Base-by-base conservation (phyloP, 345 rosid species). In the Populus simonii region DNA sequence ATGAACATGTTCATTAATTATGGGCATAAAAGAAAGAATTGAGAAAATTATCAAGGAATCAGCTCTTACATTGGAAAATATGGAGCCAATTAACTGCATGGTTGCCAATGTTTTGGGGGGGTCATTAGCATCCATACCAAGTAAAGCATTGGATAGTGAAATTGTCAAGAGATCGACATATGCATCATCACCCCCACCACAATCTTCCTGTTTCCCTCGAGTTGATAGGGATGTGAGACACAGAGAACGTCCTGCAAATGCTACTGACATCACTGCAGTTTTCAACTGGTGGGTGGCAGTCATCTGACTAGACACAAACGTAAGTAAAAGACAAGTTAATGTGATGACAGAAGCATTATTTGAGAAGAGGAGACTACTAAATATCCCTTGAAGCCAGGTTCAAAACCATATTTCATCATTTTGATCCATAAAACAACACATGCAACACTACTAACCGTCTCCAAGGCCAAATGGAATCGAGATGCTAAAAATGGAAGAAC, bases 271-370 rank as follows among this genome's bases (percentile, higher is more conserved):
- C 77, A 96, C 90, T 81, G 98, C 99, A 76, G 96, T 90, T 88
- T 92, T 96, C 90, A 96, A 87, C 87, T 96, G 99, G 88, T 96
- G 99, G 72, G 97, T 96, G 89, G 99, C 99, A 79, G 98, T 96
- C 87, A 89, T 92, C 99, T 96, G 89, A 86, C 87, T 86, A 90
- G 89, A 88, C 84, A 87, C 73, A 90, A 90, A 88, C 73, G 79
- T 84, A 72, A 82, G 57, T 75, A 78, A 68, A 80, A 82, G 70
- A 65, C 79, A 72, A 80, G 90, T 88, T 87, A 83, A 86, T 66
- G 36, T 59, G 80, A 79, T 51, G 78, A 69, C 70, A 74, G 67
- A 83, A 72, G 51, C 74, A 74, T n/a, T 68, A 36, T 29, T 65
- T 8, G 39, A 82, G 33, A 33, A 79, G 39, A 39, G 57, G 78